Percentiles rank a stretch among this genome's conserved stretches.
These are phyloP conservation scores for Hyaloscypha finlandica DNA, from an alignment of 495 filamentous ascomycete species.

Conservation along the genomic window DNA sequence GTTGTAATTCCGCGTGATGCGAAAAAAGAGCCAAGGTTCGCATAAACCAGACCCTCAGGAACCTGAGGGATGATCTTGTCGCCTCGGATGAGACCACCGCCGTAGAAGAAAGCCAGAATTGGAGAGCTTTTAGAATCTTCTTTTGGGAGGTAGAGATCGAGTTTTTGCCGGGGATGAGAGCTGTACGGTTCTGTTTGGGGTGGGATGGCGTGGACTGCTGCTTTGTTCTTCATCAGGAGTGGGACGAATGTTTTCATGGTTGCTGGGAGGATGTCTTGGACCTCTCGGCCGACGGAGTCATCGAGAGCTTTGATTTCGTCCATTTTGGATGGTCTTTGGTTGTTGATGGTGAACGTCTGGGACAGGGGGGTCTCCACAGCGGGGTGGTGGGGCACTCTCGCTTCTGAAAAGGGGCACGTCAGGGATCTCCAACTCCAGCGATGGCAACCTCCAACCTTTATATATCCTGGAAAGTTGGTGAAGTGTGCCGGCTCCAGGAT, in stretches of 20 bases:
- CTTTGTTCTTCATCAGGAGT: slow-evolving; percentile 36
- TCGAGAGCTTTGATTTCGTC: slow-evolving; percentile 23
- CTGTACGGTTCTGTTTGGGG: slow-evolving; percentile 40
- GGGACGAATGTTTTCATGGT: slow-evolving; percentile 43
- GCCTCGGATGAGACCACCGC: slow-evolving; percentile 44
- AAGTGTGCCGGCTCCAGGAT: neutral
- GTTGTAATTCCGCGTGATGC: slow-evolving; percentile 40
- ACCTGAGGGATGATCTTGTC: slow-evolving; percentile 34
- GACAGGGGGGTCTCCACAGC: neutral
- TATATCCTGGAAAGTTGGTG: too few relatives aligned
- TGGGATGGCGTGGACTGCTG: slow-evolving; percentile 38
- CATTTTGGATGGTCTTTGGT: slow-evolving; percentile 16
- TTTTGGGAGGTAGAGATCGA: slow-evolving; percentile 43
- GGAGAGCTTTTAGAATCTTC: slow-evolving; percentile 26
- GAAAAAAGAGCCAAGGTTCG: slow-evolving; percentile 46
- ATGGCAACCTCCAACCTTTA: too few relatives aligned
- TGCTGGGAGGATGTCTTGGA: slow-evolving; percentile 35
- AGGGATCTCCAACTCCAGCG: neutral
- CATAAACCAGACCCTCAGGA: slow-evolving; percentile 37
- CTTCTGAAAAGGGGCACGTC: neutral
- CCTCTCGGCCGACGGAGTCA: slow-evolving; percentile 31
- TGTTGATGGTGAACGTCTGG: neutral
- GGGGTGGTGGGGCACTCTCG: neutral
- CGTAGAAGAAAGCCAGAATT: slow-evolving; percentile 46
- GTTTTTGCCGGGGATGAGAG: slow-evolving; percentile 38